These are phyloP conservation scores for Ceratocystis colombiana DNA, from an alignment of 2,329 filamentous ascomycete species.

Conservation along the genomic window DNA sequence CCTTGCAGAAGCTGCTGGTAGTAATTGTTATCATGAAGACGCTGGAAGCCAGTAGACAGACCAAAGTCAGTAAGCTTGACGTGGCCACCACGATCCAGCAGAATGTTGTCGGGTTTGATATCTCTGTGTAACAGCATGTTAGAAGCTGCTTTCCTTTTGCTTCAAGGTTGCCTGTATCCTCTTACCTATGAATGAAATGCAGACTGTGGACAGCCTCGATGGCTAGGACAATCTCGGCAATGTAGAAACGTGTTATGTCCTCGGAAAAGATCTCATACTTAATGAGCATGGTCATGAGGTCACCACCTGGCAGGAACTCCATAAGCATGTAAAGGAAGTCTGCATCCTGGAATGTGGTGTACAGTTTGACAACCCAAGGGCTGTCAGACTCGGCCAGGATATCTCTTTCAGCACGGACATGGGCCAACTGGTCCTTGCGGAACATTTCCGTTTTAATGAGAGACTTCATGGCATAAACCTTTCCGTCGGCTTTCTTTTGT, in stretches of 20 bases:
- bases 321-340: constrained; percentile 98
- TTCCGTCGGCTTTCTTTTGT: constrained; percentile 89
- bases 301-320: constrained; percentile 96
- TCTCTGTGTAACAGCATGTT: constrained; percentile 39
- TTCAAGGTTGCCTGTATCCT: not conserved
- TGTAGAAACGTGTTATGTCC: constrained; percentile 97
- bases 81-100: constrained; percentile 65
- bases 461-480: constrained; percentile 97
- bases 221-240: constrained; percentile 95
- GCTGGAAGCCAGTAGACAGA: constrained; percentile 68
- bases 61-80: constrained; percentile 77
- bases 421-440: constrained; percentile 95
- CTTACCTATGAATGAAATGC: constrained; percentile 94
- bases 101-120: constrained; percentile 74
- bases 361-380: constrained; percentile 97
- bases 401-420: constrained; percentile 94
- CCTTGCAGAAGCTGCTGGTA: constrained; percentile 61
- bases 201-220: constrained; percentile 97
- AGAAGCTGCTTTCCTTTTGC: not conserved
- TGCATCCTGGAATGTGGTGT: constrained; percentile 92
- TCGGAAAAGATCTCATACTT: constrained; percentile 99
- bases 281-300: constrained; percentile 99
- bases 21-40: constrained; percentile 67
- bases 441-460: constrained; percentile 99
- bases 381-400: constrained; percentile 98